A percentile compares a stretch with the other conserved stretches of the same genome.
phyloP scores from a whole-genome alignment of 73 alveolate species.

The Tetrahymena elliotti region DNA sequence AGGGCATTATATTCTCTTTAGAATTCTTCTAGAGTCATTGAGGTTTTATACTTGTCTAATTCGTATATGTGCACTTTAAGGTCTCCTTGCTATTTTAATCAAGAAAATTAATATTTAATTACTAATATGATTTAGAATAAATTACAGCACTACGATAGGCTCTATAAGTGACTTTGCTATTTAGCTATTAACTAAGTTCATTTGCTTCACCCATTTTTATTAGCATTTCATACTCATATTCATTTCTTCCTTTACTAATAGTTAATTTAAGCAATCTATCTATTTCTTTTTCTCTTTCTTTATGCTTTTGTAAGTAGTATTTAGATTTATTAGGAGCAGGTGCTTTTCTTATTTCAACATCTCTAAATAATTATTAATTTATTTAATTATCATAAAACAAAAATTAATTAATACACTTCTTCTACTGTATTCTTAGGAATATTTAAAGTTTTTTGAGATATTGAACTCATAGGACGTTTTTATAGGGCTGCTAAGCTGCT shows the following conservation, averaged over 20 bases:
- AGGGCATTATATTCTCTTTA: slow-evolving; percentile 40
- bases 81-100: slow-evolving; percentile 1
- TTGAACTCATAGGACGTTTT: neutral
- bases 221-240: slow-evolving; percentile 39
- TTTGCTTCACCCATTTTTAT: slow-evolving; percentile 43
- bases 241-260: slow-evolving; percentile 34
- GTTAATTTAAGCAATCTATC: slow-evolving; percentile 30
- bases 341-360: neutral
- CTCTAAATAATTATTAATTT: too few species aligned
- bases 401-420: too few species aligned
- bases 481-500: neutral
- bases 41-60: slow-evolving; percentile 15
- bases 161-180: slow-evolving; percentile 35
- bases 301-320: slow-evolving; percentile 30
- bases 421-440: neutral
- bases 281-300: slow-evolving; percentile 41
- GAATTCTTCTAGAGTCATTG: slow-evolving; percentile 38
- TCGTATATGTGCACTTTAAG: slow-evolving; percentile 38
- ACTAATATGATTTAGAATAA: neutral
- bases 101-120: neutral
- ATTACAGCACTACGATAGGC: slow-evolving; percentile 30
- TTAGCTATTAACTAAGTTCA: slow-evolving; percentile 23
- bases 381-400: too few species aligned
- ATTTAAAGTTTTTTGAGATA: neutral
- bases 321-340: slow-evolving; percentile 20